Evolutionary conservation across 805 yeast species (phyloP).

Genomic region (Lipomyces sp.): DNA sequence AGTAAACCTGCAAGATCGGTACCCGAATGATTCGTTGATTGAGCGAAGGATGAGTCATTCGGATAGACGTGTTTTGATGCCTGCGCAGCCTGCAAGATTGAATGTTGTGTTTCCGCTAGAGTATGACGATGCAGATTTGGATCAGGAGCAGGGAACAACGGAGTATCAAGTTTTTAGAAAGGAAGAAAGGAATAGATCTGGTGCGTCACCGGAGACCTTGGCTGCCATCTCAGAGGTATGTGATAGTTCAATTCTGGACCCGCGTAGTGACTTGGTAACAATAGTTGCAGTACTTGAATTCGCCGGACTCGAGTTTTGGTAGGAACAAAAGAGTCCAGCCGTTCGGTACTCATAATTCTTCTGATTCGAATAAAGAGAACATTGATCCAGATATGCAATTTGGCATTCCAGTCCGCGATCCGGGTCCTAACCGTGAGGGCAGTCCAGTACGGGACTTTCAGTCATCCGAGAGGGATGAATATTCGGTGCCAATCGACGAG

Average conservation of each 20-base stretch:
- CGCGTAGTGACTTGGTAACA: background rate
- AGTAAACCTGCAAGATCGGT: background rate
- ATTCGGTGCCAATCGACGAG: background rate
- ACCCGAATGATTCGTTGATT: background rate
- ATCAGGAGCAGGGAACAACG: background rate
- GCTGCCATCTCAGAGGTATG: constrained; percentile 27
- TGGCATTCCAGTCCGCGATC: background rate
- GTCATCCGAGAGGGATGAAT: background rate
- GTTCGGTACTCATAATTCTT: background rate
- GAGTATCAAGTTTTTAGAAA: constrained; percentile 1
- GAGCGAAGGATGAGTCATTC: background rate
- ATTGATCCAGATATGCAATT: constrained; percentile 21
- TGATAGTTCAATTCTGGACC: background rate
- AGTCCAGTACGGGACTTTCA: background rate
- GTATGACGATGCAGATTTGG: background rate
- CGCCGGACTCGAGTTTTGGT: background rate
- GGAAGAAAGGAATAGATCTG: background rate
- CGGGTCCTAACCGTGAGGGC: background rate
- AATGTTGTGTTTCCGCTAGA: background rate
- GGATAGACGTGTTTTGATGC: background rate
- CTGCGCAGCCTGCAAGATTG: constrained; percentile 5
- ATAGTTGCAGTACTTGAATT: background rate
- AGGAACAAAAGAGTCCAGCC: background rate
- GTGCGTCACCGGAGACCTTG: constrained; percentile 24
- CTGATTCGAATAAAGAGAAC: constrained; percentile 27